Conservation (phyloP, 805 yeast genomes). For the Schwanniomyces vanrijiae region DNA sequence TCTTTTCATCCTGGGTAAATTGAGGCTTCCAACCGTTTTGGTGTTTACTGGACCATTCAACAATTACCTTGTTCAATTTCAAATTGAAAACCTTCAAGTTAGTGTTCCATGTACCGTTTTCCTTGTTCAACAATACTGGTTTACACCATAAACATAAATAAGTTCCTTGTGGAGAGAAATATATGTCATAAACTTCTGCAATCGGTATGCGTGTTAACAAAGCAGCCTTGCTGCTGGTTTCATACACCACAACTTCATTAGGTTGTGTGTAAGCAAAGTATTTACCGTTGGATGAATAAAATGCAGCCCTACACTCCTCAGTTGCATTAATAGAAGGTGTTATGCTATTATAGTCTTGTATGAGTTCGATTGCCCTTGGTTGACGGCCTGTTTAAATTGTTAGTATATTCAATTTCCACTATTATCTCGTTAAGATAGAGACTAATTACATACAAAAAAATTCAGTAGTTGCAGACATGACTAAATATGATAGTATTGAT, state of each 20-base stretch:
- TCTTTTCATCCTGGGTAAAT: conserved; percentile 77
- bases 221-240: conserved; percentile 49
- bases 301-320: conserved; percentile 59
- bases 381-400: conserved; percentile 47
- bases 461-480: conserved; percentile 37
- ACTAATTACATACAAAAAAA: conserved; percentile 34
- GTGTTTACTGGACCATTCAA: conserved; percentile 70
- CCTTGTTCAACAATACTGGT: conserved; percentile 64
- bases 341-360: conserved; percentile 40
- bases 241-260: conserved; percentile 53
- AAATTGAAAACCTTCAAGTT: conserved; percentile 79
- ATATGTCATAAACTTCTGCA: conserved; percentile 73
- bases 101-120: conserved; percentile 69
- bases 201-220: conserved; percentile 49
- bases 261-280: conserved; percentile 75
- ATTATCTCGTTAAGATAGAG: not conserved
- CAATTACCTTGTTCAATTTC: conserved; percentile 45
- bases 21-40: conserved; percentile 95
- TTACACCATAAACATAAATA: conserved; percentile 88
- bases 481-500: not conserved
- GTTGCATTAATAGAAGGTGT: conserved; percentile 34
- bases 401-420: not conserved
- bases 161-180: conserved; percentile 86
- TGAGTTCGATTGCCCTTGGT: conserved; percentile 55
- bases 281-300: conserved; percentile 67